These are phyloP conservation scores for Angophora floribunda DNA, from an alignment of 345 rosid species.

Conservation along the genomic window DNA sequence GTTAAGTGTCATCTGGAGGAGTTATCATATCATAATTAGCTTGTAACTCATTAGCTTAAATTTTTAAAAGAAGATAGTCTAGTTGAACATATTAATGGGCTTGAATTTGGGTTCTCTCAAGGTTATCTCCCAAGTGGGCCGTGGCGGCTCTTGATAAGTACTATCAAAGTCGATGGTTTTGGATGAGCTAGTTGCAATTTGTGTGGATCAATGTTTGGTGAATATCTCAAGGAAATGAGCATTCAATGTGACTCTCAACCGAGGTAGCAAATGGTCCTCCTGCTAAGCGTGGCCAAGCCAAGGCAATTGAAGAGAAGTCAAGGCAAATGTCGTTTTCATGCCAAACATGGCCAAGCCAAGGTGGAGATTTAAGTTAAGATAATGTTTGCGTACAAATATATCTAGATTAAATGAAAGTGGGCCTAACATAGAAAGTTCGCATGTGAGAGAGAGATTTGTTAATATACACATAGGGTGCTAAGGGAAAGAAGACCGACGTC, in stretches of 20 bases:
- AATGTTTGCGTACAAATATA: neutral
- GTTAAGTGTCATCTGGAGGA: neutral
- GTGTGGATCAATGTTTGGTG: neutral
- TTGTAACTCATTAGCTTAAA: accelerated
- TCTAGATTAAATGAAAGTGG: neutral
- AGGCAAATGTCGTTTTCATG: neutral
- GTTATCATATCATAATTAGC: neutral
- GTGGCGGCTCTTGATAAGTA: accelerated
- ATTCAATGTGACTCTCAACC: accelerated
- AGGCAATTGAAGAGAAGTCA: neutral
- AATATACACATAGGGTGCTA: neutral
- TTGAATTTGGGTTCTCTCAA: neutral
- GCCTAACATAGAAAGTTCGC: neutral
- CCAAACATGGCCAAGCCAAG: neutral
- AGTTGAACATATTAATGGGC: accelerated
- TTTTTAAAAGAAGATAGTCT: accelerated
- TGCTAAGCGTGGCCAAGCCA: neutral
- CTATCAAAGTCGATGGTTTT: neutral
- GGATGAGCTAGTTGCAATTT: neutral
- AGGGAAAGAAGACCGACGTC: neutral
- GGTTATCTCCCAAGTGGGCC: accelerated
- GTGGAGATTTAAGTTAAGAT: neutral
- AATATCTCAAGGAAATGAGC: neutral
- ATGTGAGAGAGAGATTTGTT: accelerated
- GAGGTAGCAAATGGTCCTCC: neutral